phyloP scores from a whole-genome alignment of 768 basidiomycete genomes.

The Tulasnella sp. region DNA sequence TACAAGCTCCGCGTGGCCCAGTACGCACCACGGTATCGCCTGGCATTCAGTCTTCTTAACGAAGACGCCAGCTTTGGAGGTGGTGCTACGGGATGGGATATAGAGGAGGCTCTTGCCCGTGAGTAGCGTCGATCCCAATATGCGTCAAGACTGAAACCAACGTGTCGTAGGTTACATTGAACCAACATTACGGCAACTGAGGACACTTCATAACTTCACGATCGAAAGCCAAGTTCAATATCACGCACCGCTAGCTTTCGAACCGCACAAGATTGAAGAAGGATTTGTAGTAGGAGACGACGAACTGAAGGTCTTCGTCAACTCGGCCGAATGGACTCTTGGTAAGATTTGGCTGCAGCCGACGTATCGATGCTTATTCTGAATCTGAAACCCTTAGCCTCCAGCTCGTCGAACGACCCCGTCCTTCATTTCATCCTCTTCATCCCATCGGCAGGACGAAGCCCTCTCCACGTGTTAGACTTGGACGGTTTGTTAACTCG shows the following conservation, averaged over 20 bases:
- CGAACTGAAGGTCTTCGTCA: conserved; percentile 85
- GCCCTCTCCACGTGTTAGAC: conserved; percentile 59
- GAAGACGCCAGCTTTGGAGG: conserved; percentile 68
- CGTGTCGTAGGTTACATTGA: conserved; percentile 46
- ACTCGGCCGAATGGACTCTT: conserved; percentile 91
- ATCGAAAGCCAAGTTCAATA: conserved; percentile 92
- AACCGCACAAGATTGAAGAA: conserved; percentile 29
- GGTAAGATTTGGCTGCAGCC: conserved; percentile 36
- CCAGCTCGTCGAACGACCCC: conserved; percentile 84
- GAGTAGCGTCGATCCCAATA: conserved; percentile 22
- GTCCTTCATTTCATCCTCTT: conserved; percentile 89
- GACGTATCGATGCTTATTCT: conserved; percentile 1
- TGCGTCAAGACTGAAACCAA: neutral
- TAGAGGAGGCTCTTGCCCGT: conserved; percentile 53
- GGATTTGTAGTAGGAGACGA: conserved; percentile 57
- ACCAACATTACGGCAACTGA: conserved; percentile 51
- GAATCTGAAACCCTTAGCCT: conserved; percentile 44
- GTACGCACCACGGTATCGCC: conserved; percentile 70
- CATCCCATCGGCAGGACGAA: conserved; percentile 56
- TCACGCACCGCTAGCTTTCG: conserved; percentile 80
- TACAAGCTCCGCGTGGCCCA: conserved; percentile 47
- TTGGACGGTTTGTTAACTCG: conserved; percentile 32
- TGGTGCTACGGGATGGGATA: conserved; percentile 58
- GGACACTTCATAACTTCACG: conserved; percentile 74
- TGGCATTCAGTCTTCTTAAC: conserved; percentile 88